Conservation (phyloP, 805 yeast species). For the Yamadazyma tumulicola region DNA sequence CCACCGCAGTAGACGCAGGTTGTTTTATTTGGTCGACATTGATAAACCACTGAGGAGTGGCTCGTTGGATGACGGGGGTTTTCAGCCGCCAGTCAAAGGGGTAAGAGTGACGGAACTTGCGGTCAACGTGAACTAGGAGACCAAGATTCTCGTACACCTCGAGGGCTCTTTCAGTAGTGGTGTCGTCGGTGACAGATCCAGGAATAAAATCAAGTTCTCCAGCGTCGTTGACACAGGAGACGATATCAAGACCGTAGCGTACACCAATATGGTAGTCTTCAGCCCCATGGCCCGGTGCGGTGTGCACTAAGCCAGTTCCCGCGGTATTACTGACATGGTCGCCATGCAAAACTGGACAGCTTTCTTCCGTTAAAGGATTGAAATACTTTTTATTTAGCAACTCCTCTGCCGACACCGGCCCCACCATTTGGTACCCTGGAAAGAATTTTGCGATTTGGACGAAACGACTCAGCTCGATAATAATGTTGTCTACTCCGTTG, state of each 20-base stretch:
- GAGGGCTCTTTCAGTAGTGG: constrained; percentile 48
- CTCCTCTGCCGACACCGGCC: constrained; percentile 1
- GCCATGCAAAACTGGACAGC: constrained; percentile 68
- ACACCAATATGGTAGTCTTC: constrained; percentile 82
- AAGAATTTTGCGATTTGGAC: constrained; percentile 30
- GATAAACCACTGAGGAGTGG: constrained; percentile 97
- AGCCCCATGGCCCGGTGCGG: constrained; percentile 97
- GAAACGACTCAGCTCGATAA: constrained; percentile 56
- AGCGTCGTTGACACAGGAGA: constrained; percentile 73
- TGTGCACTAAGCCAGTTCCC: constrained; percentile 96
- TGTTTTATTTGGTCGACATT: constrained; percentile 73
- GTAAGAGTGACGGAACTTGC: constrained; percentile 70
- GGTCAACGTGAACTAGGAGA: constrained; percentile 48
- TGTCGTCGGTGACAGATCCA: constrained; percentile 37
- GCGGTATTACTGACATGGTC: constrained; percentile 74
- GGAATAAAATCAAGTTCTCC: constrained; percentile 60
- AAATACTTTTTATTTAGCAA: constrained; percentile 10
- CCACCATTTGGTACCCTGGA: background rate
- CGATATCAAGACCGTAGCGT: constrained; percentile 51
- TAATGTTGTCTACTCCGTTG: constrained; percentile 38
- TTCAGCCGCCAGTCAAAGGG: constrained; percentile 98
- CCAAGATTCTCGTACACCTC: constrained; percentile 38
- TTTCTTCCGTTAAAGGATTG: constrained; percentile 44
- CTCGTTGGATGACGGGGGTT: constrained; percentile 88
- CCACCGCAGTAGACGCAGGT: constrained; percentile 56